Evolutionary conservation across 2,329 filamentous ascomycete species (phyloP).

Genomic region (Diaporthe velutina): DNA sequence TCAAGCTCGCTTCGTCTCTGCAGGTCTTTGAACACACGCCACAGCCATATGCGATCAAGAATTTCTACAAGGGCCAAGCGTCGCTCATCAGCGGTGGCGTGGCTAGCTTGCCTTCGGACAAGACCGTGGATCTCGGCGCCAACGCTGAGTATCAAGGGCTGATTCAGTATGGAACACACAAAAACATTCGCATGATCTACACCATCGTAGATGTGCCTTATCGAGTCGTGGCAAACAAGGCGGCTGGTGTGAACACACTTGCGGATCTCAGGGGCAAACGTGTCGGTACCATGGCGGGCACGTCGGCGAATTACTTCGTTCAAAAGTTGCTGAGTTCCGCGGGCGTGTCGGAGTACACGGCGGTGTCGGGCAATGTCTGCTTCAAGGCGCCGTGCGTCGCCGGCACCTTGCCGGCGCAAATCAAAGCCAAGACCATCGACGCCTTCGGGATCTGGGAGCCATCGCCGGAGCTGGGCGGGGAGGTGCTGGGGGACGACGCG

Average conservation of each 20-base stretch:
- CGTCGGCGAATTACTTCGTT: background rate
- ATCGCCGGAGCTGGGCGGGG: background rate
- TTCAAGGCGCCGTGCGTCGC: constrained; percentile 3
- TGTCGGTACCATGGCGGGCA: background rate
- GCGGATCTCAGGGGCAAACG: background rate
- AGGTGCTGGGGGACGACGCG: background rate
- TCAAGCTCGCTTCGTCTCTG: background rate
- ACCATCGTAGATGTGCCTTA: constrained; percentile 4
- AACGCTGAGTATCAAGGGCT: background rate
- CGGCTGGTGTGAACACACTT: background rate
- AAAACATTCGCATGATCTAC: background rate
- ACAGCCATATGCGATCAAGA: constrained; percentile 9
- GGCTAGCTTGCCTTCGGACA: constrained; percentile 1
- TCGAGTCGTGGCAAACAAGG: constrained; percentile 3
- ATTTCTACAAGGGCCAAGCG: constrained; percentile 9
- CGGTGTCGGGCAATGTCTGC: background rate
- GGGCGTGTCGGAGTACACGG: background rate
- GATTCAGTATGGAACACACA: background rate
- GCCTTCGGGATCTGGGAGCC: constrained; percentile 12
- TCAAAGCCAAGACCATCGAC: constrained; percentile 9
- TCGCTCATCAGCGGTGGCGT: constrained; percentile 14
- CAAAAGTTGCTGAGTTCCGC: background rate
- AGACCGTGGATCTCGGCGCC: constrained; percentile 6
- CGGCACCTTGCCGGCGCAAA: background rate
- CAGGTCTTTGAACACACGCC: constrained; percentile 2